Percentiles rank a stretch among this genome's conserved stretches.
These are phyloP conservation scores for Kwoniella sp. DNA, from an alignment of 768 basidiomycete species.

Conservation along the genomic window DNA sequence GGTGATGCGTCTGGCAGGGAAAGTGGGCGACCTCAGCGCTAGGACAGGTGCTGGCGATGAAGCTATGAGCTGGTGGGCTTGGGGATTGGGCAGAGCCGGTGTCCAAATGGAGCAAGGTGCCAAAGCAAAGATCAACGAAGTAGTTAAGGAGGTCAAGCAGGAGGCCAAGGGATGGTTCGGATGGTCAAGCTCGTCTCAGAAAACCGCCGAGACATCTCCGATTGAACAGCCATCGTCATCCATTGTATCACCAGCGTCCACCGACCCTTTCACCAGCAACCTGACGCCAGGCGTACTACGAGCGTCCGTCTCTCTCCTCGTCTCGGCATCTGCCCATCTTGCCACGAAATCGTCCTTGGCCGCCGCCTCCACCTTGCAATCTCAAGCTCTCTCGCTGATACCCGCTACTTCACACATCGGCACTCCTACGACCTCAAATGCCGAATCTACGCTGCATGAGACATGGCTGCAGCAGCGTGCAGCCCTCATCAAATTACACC, in stretches of 20 bases:
- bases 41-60: conserved; percentile 35
- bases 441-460: conserved; percentile 37
- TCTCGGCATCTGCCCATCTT: conserved; percentile 41
- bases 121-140: neutral
- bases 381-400: conserved; percentile 35
- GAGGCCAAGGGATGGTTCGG: conserved; percentile 30
- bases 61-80: conserved; percentile 47
- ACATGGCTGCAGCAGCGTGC: conserved; percentile 45
- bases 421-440: conserved; percentile 19
- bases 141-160: conserved; percentile 10
- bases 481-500: conserved; percentile 44
- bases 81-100: conserved; percentile 44
- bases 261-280: neutral
- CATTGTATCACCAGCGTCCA: neutral
- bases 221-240: neutral
- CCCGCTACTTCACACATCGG: conserved; percentile 10
- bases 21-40: conserved; percentile 47
- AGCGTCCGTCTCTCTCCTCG: conserved; percentile 45
- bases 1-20: conserved; percentile 40
- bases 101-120: conserved; percentile 9
- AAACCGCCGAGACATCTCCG: conserved; percentile 3
- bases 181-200: conserved; percentile 16
- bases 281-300: conserved; percentile 40
- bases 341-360: conserved; percentile 32
- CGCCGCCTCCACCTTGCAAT: conserved; percentile 35